Base-by-base conservation (phyloP, 2,329 filamentous ascomycete genomes). In the Lachnellula occidentalis region DNA sequence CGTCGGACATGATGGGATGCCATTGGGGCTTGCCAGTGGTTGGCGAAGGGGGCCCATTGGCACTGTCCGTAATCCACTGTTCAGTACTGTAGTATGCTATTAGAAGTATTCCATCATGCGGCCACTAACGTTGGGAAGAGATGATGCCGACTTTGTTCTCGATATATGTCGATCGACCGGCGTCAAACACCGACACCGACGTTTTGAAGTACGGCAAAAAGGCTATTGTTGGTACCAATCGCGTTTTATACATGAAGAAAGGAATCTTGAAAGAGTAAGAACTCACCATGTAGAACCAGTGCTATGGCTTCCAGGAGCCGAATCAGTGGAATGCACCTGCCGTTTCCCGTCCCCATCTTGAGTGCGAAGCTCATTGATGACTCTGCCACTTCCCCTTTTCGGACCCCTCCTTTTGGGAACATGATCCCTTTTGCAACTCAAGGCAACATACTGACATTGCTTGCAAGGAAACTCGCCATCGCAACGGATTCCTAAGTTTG, bases 351-450 rank as follows among this genome's bases (percentile, higher is more conserved):
- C 67, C 71, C 70, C 58, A 67, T 81, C 73, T 74, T 68, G 69
- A 50, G 69, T 79, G 50, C 82, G 74, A 21, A 86, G 71, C 69
- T 83, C 80, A 57, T 81, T 82, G 55, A 86, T 81, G 41, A 86
- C 80, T 60, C 82, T 80, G 34, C 82, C 82, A 56, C 80, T 76
- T 48, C 79, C 81, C 27, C 79, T 78, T 64, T 85, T 86, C 12
- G 82, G 82, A 2, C 82, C 82, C 61, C 83, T 79, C 69, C 83
- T 84, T 67, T 82, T 79, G 14, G 82, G 82, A 43, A 85, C 77
- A 63, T 83, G 80, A 63, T 85, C 82, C 67, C 82, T 81, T 60
- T 81, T 85, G 71, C 82, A 85, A n/a, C 72, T 76, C 57, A 85
- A 74, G 22, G 78, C 76, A 31, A 81, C 80, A 54, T 78, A 77